phyloP scores from a whole-genome alignment of 2,329 filamentous ascomycete species.

The Scleromitrula shiraiana region DNA sequence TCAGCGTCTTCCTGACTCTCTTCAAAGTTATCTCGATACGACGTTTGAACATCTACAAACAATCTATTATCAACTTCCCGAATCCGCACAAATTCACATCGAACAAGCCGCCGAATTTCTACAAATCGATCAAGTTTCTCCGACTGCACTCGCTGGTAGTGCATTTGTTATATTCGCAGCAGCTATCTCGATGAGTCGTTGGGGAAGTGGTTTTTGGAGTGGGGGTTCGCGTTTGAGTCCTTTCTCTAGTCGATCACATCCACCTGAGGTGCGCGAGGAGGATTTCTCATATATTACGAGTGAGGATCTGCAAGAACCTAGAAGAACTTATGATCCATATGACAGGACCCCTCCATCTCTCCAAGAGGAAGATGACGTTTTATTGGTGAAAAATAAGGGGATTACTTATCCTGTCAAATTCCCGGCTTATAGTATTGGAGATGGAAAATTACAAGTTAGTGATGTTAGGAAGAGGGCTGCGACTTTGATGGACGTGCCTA shows the following conservation, averaged over 20 bases:
- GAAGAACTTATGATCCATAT: slow-evolving; percentile 37
- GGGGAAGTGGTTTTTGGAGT: slow-evolving; percentile 26
- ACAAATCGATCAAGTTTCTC: slow-evolving; percentile 25
- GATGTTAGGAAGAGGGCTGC: slow-evolving; percentile 62
- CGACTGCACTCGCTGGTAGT: slow-evolving; percentile 20
- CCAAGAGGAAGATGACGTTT: slow-evolving; percentile 56
- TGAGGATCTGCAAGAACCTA: slow-evolving; percentile 52
- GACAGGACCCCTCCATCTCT: slow-evolving; percentile 32
- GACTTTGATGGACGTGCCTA: slow-evolving; percentile 55
- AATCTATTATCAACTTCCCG: slow-evolving; percentile 31
- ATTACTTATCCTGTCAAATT: slow-evolving; percentile 63
- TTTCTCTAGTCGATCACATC: slow-evolving; percentile 31
- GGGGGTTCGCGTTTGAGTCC: slow-evolving; percentile 25
- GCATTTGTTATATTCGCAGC: slow-evolving; percentile 21
- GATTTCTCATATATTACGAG: slow-evolving; percentile 81
- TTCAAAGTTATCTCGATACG: slow-evolving; percentile 47
- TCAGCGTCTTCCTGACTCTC: slow-evolving; percentile 42
- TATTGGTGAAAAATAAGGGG: slow-evolving; percentile 61
- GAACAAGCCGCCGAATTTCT: slow-evolving; percentile 21
- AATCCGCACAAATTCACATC: slow-evolving; percentile 23
- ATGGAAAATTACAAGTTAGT: slow-evolving; percentile 59
- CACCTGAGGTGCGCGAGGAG: slow-evolving; percentile 61
- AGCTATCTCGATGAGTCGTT: slow-evolving; percentile 29
- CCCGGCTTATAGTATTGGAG: slow-evolving; percentile 66
- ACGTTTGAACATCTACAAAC: slow-evolving; percentile 42